phyloP scores from a whole-genome alignment of 1,284 basidiomycete genomes.

The Ustilago trichophora region DNA sequence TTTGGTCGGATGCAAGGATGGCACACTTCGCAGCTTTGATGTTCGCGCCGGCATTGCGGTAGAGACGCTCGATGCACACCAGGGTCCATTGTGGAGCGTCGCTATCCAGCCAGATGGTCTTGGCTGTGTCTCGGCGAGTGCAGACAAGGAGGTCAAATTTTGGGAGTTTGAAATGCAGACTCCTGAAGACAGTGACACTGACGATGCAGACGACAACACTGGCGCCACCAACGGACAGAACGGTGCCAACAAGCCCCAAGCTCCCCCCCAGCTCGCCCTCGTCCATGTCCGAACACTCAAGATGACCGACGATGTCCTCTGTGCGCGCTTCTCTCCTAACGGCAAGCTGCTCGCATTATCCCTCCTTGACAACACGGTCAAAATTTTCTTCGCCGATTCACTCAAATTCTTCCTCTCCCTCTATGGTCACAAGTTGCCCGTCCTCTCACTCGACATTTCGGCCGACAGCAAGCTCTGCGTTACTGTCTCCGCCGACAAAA shows the following conservation, averaged over 20 bases:
- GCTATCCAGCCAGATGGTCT: constrained; percentile 83
- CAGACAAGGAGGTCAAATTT: constrained; percentile 98
- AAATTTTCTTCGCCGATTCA: constrained; percentile 94
- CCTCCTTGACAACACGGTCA: constrained; percentile 96
- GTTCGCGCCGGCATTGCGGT: constrained; percentile 85
- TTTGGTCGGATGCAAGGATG: constrained; percentile 87
- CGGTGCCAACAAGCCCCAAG: constrained; percentile 5
- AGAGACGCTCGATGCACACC: constrained; percentile 82
- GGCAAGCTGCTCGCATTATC: constrained; percentile 88
- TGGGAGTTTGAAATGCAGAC: constrained; percentile 85
- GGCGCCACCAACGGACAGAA: constrained; percentile 5
- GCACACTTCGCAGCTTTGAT: constrained; percentile 89
- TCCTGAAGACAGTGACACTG: constrained; percentile 66
- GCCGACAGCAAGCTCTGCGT: constrained; percentile 93
- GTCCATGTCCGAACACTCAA: constrained; percentile 90
- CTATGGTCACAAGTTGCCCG: constrained; percentile 95
- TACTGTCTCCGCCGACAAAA: constrained; percentile 99
- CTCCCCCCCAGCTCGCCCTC: constrained; percentile 68
- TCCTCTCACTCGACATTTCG: constrained; percentile 95
- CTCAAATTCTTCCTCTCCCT: constrained; percentile 98
- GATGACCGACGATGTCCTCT: constrained; percentile 96
- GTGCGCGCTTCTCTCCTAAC: constrained; percentile 89
- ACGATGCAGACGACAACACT: constrained; percentile 15
- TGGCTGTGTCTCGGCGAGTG: constrained; percentile 86
- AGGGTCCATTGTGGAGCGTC: constrained; percentile 87